Percentiles rank a stretch among this genome's conserved stretches.
Evolutionary conservation across 768 basidiomycete species (phyloP).

Genomic region (Strobilomyces echinocephalus): DNA sequence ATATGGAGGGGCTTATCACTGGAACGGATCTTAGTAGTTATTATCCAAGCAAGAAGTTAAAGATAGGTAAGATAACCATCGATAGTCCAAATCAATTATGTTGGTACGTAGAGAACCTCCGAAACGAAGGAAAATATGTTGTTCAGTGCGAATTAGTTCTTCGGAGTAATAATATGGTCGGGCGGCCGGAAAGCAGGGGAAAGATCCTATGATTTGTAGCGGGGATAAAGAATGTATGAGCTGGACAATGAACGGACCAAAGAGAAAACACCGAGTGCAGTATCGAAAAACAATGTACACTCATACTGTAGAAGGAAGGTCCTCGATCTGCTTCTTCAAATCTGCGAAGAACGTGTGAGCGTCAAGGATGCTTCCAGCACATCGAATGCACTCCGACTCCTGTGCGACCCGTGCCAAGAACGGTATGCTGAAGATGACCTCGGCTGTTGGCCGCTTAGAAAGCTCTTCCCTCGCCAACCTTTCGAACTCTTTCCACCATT

Average conservation of each 20-base stretch:
- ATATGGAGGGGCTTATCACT: not conserved
- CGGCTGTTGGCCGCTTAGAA: slow-evolving; percentile 48
- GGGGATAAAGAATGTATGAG: not conserved
- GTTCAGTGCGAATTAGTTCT: too few relatives aligned
- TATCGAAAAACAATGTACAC: not conserved
- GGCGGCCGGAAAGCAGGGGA: too few relatives aligned
- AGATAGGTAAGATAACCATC: not conserved
- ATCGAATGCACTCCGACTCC: slow-evolving; percentile 54
- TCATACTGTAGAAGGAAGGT: slow-evolving; percentile 42
- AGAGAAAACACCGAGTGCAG: not conserved
- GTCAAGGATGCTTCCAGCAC: slow-evolving; percentile 61
- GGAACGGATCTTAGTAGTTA: slow-evolving; percentile 14
- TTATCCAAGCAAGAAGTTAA: not conserved
- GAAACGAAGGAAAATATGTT: not conserved
- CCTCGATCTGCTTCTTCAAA: slow-evolving; percentile 57
- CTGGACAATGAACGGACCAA: not conserved
- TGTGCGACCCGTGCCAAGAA: slow-evolving; percentile 53
- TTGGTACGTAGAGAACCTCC: too few relatives aligned
- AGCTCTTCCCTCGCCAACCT: slow-evolving; percentile 56
- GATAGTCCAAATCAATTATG: not conserved
- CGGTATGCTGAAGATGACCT: slow-evolving; percentile 54
- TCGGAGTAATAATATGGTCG: not conserved
- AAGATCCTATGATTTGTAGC: not conserved
- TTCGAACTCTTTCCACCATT: slow-evolving; percentile 68
- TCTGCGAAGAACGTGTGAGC: slow-evolving; percentile 51